phyloP scores from a whole-genome alignment of 768 basidiomycete species.

The Panellus pusillus region DNA sequence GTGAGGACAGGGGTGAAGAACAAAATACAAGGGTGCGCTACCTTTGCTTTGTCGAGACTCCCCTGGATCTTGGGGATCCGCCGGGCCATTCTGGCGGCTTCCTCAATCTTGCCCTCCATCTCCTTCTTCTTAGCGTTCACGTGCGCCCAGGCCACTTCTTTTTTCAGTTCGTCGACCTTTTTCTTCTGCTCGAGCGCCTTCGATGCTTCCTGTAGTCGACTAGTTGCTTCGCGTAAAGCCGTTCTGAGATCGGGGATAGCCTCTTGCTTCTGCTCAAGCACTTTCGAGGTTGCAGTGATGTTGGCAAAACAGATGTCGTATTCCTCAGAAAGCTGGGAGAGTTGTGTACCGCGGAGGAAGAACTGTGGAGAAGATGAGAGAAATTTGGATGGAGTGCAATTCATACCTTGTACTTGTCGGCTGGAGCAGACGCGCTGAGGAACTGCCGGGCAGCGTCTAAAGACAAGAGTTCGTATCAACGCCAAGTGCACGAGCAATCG shows the following conservation, averaged over 20 bases:
- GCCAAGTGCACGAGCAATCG: neutral
- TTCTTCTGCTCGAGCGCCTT: slow-evolving; percentile 71
- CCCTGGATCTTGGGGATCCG: slow-evolving; percentile 41
- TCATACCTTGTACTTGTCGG: slow-evolving; percentile 86
- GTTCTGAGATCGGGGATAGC: slow-evolving; percentile 74
- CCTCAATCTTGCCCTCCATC: slow-evolving; percentile 37
- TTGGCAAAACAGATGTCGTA: slow-evolving; percentile 78
- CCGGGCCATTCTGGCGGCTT: slow-evolving; percentile 34
- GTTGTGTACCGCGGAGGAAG: slow-evolving; percentile 91
- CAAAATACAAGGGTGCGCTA: slow-evolving; percentile 22
- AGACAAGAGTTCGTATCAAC: neutral
- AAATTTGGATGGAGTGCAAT: neutral
- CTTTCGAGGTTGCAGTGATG: slow-evolving; percentile 64
- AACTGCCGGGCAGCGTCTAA: slow-evolving; percentile 77
- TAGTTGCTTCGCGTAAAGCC: slow-evolving; percentile 54
- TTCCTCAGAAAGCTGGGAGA: slow-evolving; percentile 83
- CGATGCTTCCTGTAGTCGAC: slow-evolving; percentile 68
- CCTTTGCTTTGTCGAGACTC: slow-evolving; percentile 34
- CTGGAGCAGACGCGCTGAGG: slow-evolving; percentile 74
- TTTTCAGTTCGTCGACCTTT: slow-evolving; percentile 69
- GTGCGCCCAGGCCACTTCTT: slow-evolving; percentile 86
- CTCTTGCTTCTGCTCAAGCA: slow-evolving; percentile 70
- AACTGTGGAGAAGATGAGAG: slow-evolving; percentile 51
- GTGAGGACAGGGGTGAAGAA: neutral
- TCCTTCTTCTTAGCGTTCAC: slow-evolving; percentile 71